These are phyloP conservation scores for Triglochin maritima DNA, from an alignment of 106 monocot species.

Conservation along the genomic window DNA sequence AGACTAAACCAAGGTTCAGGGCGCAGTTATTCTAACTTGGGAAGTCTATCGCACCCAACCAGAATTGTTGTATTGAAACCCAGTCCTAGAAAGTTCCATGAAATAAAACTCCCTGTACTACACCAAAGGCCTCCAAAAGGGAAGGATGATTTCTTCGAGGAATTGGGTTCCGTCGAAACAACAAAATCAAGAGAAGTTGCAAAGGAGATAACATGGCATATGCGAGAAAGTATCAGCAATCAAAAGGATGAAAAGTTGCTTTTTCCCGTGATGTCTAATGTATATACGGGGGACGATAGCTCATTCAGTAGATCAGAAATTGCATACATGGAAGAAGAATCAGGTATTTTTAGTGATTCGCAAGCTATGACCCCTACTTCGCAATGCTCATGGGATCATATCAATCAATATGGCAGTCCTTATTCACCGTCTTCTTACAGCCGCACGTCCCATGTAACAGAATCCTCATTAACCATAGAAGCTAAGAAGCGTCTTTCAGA, in stretches of 20 bases:
- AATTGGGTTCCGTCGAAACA: constrained; percentile 9
- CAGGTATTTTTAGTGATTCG: constrained; percentile 38
- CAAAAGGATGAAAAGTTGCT: constrained; percentile 43
- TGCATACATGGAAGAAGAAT: constrained; percentile 38
- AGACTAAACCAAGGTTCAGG: constrained; percentile 17
- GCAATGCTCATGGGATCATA: constrained; percentile 43
- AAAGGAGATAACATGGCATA: constrained; percentile 36
- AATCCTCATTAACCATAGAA: constrained; percentile 71
- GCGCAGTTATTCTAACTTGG: constrained; percentile 21
- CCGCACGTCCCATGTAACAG: constrained; percentile 40
- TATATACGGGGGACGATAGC: constrained; percentile 62
- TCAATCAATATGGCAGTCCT: constrained; percentile 37
- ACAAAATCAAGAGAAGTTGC: constrained; percentile 33
- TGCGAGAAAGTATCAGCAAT: constrained; percentile 33
- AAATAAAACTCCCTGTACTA: constrained; percentile 2
- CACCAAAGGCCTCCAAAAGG: constrained; percentile 6
- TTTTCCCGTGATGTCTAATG: constrained; percentile 55
- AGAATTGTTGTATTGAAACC: constrained; percentile 93
- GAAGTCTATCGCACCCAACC: constrained; percentile 52
- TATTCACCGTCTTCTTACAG: constrained; percentile 41
- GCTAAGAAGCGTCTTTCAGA: constrained; percentile 86
- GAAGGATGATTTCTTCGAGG: constrained; percentile 7
- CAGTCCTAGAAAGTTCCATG: constrained; percentile 28
- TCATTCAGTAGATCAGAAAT: constrained; percentile 48
- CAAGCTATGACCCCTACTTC: constrained; percentile 44